Conservation (phyloP, 495 filamentous ascomycete genomes). For the Penicillium psychrofluorescens region DNA sequence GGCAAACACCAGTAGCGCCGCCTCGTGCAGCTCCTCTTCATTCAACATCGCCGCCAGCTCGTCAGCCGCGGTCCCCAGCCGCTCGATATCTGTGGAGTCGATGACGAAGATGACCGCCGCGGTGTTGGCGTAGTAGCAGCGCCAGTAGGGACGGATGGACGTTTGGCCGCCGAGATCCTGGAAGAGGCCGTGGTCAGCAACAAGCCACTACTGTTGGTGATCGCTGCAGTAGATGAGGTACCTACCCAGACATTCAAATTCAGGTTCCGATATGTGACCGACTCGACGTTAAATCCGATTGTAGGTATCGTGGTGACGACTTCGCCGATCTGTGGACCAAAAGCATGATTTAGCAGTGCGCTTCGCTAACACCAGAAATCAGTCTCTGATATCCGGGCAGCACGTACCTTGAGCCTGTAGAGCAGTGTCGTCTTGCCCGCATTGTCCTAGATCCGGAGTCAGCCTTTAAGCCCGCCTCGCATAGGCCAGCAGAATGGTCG, state of each 20-base stretch:
- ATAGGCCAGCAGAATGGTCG: too few species aligned
- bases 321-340: slow-evolving; percentile 77
- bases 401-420: slow-evolving; percentile 83
- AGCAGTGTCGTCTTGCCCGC: slow-evolving; percentile 96
- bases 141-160: slow-evolving; percentile 95
- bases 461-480: too few species aligned
- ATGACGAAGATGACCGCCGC: slow-evolving; percentile 99
- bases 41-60: slow-evolving; percentile 93
- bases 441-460: slow-evolving; percentile 63
- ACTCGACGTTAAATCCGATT: slow-evolving; percentile 98
- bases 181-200: not conserved
- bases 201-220: slow-evolving; percentile 1
- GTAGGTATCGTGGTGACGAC: slow-evolving; percentile 98
- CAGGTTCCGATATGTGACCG: slow-evolving; percentile 91
- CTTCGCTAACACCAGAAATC: not conserved
- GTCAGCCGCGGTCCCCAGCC: slow-evolving; percentile 82
- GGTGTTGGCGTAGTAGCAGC: slow-evolving; percentile 98
- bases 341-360: slow-evolving; percentile 11
- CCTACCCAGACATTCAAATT: slow-evolving; percentile 97
- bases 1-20: slow-evolving; percentile 87
- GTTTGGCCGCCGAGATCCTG: slow-evolving; percentile 95
- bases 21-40: slow-evolving; percentile 92
- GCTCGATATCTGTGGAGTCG: slow-evolving; percentile 94
- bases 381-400: not conserved
- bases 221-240: not conserved